A percentile compares a stretch with the other conserved stretches of the same genome.
phyloP scores from a whole-genome alignment of 768 basidiomycete species.

The Rhizopogon roseolus region DNA sequence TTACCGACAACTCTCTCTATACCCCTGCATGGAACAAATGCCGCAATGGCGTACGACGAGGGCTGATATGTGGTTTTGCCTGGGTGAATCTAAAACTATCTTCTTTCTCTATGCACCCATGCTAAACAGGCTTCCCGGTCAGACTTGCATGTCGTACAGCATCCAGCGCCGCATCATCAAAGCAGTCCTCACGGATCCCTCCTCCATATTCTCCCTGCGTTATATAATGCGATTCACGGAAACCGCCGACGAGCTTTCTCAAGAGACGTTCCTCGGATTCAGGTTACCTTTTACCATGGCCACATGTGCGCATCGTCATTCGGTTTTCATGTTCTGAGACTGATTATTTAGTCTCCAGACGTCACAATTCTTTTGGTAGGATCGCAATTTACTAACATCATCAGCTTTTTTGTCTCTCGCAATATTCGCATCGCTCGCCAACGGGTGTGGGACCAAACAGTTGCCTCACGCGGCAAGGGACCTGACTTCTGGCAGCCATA shows the following conservation, averaged over 20 bases:
- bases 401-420: slow-evolving; percentile 61
- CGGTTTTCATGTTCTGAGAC: neutral
- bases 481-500: slow-evolving; percentile 84
- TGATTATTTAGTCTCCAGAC: slow-evolving; percentile 36
- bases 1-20: slow-evolving; percentile 66
- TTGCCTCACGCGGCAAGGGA: slow-evolving; percentile 78
- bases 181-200: slow-evolving; percentile 17
- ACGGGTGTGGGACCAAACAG: slow-evolving; percentile 78
- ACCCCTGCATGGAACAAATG: slow-evolving; percentile 84
- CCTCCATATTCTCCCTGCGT: slow-evolving; percentile 21
- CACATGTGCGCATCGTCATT: slow-evolving; percentile 48
- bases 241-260: slow-evolving; percentile 24
- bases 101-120: neutral
- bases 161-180: slow-evolving; percentile 66
- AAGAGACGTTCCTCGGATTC: slow-evolving; percentile 61
- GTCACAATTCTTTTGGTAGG: slow-evolving; percentile 71
- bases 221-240: slow-evolving; percentile 22
- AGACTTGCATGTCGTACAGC: slow-evolving; percentile 68
- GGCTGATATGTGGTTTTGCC: slow-evolving; percentile 57
- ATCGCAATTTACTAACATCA: slow-evolving; percentile 67
- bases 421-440: slow-evolving; percentile 79
- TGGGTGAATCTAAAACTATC: slow-evolving; percentile 51
- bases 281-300: slow-evolving; percentile 61
- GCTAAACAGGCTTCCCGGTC: neutral
- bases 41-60: slow-evolving; percentile 68